Evolutionary conservation across 495 filamentous ascomycete genomes (phyloP), one percentile per base, ranked within the genome.

Genomic region (Tetracladium setigerum): DNA sequence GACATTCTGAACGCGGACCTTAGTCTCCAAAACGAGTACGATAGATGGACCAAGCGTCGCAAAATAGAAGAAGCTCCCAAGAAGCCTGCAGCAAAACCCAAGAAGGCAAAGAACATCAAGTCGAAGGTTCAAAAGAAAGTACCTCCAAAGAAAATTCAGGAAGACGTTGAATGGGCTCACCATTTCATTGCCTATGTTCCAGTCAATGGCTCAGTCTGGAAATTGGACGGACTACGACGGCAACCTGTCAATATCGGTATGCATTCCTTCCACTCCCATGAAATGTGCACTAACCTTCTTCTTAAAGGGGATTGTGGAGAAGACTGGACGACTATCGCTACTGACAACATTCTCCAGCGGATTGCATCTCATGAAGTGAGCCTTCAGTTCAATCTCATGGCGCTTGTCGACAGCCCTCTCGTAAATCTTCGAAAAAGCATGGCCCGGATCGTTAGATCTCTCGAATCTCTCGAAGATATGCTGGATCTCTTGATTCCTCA

Each of bases 171-270:
- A 36, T 62, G 67, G 3, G 77, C 71, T 1, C 92, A 83, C 54
- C 92, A 98, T 57, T 98, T 91, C 61, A 84, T 95, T 52, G 89
- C 89, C 4, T 95, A 86, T 58, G 82, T 96, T 36, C 89, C 91
- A 11, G 74, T 83, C 14, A 70, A 78, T 33, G 80, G 77, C 5
- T 68, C 78, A 30, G 73, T 95, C 13, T 98, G 89, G 88, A 86
- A 88, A 51, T 81, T 98, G 5, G 92, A 98, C 59, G 92, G 92
- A 2, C 69, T 98, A 5, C 78, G 89, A 62, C 66, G 68, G 27
- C 77, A 81, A 52, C 92, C 92, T 11, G 71, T 81, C 34, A 73
- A 74, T 47, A 66, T 95, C 30, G 86, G 88, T 83, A 67, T 56
- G 68, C 61, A 16, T 30, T 33, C 32, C 38, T 14, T 12, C 27